Percentiles rank a stretch among this genome's conserved stretches.
Evolutionary conservation across 2,329 filamentous ascomycete species (phyloP).

Genomic region (Xylariaceae sp.): DNA sequence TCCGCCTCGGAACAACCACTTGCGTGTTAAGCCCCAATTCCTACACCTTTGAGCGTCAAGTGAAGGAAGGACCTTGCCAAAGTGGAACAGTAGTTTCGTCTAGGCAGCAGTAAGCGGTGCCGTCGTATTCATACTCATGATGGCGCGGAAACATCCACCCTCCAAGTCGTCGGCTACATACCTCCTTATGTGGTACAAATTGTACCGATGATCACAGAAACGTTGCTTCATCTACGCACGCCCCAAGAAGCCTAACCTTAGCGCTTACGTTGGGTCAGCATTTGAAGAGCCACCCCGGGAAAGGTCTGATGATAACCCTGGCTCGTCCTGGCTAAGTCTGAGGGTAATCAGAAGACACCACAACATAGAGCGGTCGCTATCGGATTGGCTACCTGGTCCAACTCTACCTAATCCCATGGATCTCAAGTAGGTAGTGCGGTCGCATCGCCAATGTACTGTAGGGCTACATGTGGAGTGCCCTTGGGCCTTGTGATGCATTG

Average conservation of each 20-base stretch:
- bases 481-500: slow-evolving; percentile 7
- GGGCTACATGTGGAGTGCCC: slow-evolving; percentile 11
- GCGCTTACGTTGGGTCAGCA: slow-evolving; percentile 19
- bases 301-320: slow-evolving; percentile 14
- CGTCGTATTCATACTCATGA: too few relatives aligned
- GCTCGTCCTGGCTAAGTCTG: too few relatives aligned
- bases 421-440: slow-evolving; percentile 1
- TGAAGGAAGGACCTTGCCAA: too few relatives aligned
- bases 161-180: slow-evolving; percentile 1
- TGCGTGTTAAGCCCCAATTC: too few relatives aligned
- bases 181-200: too few relatives aligned
- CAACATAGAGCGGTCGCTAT: slow-evolving; percentile 9
- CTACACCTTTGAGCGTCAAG: too few relatives aligned
- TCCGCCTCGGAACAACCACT: too few relatives aligned
- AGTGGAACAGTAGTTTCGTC: too few relatives aligned
- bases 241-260: slow-evolving; percentile 16
- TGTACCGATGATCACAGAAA: slow-evolving; percentile 5
- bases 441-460: slow-evolving; percentile 13
- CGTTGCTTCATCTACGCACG: slow-evolving; percentile 10
- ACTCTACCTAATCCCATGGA: neutral
- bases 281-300: slow-evolving; percentile 12
- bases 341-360: slow-evolving; percentile 12
- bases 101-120: too few relatives aligned
- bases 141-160: slow-evolving; percentile 4
- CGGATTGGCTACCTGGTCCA: neutral